Percentiles rank a stretch among this genome's conserved stretches.
Evolutionary conservation across 805 yeast genomes (phyloP).

Genomic region (Cyberlindnera saturnus): DNA sequence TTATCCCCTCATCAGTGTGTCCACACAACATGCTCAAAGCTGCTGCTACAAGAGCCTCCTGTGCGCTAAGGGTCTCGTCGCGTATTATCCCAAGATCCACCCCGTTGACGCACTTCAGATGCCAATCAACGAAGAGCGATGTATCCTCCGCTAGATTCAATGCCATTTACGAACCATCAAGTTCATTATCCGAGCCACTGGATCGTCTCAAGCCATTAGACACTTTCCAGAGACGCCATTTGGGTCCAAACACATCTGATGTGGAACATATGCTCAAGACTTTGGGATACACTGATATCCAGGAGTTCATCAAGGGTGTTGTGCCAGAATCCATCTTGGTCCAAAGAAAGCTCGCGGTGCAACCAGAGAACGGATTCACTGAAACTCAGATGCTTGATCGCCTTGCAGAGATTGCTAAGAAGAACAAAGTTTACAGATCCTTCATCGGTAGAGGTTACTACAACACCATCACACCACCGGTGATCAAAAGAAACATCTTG

Average conservation of each 20-base stretch:
- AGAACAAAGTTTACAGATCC: slow-evolving; percentile 68
- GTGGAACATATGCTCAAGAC: slow-evolving; percentile 58
- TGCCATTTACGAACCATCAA: slow-evolving; percentile 40
- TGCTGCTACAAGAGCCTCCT: not conserved
- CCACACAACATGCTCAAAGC: not conserved
- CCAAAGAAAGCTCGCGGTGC: slow-evolving; percentile 58
- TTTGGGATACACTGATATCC: slow-evolving; percentile 62
- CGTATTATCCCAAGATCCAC: not conserved
- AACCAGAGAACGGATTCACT: slow-evolving; percentile 69
- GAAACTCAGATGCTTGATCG: slow-evolving; percentile 77
- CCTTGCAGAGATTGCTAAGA: slow-evolving; percentile 59
- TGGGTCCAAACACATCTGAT: slow-evolving; percentile 70
- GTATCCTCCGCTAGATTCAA: slow-evolving; percentile 50
- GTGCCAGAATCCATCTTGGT: slow-evolving; percentile 73
- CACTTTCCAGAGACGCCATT: slow-evolving; percentile 83
- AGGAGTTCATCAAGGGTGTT: slow-evolving; percentile 62
- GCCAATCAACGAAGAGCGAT: slow-evolving; percentile 33
- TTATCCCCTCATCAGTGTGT: too few relatives aligned
- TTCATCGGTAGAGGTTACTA: slow-evolving; percentile 94
- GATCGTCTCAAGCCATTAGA: slow-evolving; percentile 45
- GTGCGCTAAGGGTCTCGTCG: not conserved
- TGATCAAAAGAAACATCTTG: slow-evolving; percentile 83
- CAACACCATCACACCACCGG: slow-evolving; percentile 86
- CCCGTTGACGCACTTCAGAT: not conserved
- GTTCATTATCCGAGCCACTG: slow-evolving; percentile 4